A percentile compares a stretch with the other conserved stretches of the same genome.
Conservation (phyloP, 2,329 filamentous ascomycete species). For the Pseudocercospora musae region DNA sequence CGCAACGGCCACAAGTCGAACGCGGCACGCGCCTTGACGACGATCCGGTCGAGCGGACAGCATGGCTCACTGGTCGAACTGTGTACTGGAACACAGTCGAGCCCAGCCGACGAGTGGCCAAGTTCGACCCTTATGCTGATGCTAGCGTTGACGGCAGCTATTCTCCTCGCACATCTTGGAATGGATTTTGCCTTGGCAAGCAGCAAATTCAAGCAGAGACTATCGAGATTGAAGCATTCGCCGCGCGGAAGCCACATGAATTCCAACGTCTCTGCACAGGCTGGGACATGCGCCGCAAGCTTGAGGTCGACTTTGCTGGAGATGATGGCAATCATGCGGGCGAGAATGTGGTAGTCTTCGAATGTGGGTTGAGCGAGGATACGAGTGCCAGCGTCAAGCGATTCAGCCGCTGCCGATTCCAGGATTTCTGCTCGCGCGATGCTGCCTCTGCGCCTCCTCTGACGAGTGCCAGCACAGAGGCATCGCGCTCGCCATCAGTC, state of each 20-base stretch:
- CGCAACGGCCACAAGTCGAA: conserved; percentile 52
- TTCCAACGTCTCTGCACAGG: conserved; percentile 75
- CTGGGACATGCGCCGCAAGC: conserved; percentile 85
- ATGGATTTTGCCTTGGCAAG: conserved; percentile 66
- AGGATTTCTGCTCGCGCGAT: conserved; percentile 19
- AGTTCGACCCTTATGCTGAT: conserved; percentile 69
- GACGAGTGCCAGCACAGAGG: conserved; percentile 24
- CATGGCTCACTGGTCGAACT: conserved; percentile 77
- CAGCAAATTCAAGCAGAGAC: conserved; percentile 74
- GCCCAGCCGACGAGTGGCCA: conserved; percentile 67
- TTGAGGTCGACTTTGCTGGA: conserved; percentile 85
- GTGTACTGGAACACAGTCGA: conserved; percentile 81
- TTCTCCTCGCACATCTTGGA: conserved; percentile 73
- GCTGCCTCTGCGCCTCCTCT: conserved; percentile 27
- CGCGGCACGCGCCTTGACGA: conserved; percentile 48
- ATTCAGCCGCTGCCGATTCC: conserved; percentile 54
- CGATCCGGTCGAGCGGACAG: conserved; percentile 58
- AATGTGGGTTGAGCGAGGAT: conserved; percentile 65
- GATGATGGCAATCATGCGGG: conserved; percentile 74
- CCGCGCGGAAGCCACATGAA: conserved; percentile 69
- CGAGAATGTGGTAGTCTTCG: conserved; percentile 71
- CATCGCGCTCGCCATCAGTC: conserved; percentile 42
- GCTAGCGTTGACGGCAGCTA: conserved; percentile 68
- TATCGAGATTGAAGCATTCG: conserved; percentile 73
- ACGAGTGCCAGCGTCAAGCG: conserved; percentile 53